Conservation (phyloP, 352 stramenopile species). For the Pythium guiyangense region DNA sequence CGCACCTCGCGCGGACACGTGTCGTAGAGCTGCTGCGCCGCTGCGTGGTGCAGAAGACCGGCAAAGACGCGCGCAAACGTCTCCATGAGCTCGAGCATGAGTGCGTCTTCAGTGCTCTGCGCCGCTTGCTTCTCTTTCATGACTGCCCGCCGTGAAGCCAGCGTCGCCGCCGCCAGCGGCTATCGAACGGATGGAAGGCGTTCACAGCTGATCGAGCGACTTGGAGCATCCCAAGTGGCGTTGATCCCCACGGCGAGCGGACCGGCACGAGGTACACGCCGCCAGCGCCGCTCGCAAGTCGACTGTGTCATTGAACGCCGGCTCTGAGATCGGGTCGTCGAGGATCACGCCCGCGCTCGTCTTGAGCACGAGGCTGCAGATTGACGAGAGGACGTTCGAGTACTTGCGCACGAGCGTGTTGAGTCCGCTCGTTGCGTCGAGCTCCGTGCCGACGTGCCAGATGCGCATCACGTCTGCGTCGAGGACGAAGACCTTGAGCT, state of each 20-base stretch:
- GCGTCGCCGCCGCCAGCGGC: background rate
- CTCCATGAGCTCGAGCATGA: conserved; percentile 50
- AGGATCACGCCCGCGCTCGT: conserved; percentile 20
- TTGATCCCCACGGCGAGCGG: conserved; percentile 36
- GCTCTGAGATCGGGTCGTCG: conserved; percentile 37
- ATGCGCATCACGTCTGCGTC: conserved; percentile 43
- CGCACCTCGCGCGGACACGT: conserved; percentile 44
- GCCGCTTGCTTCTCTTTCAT: conserved; percentile 32
- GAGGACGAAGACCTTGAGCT: conserved; percentile 61
- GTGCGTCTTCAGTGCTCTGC: conserved; percentile 43
- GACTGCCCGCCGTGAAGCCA: conserved; percentile 13
- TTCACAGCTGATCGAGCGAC: conserved; percentile 39
- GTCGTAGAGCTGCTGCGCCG: conserved; percentile 44
- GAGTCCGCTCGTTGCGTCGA: conserved; percentile 13
- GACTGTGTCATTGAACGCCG: conserved; percentile 67
- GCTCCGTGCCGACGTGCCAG: conserved; percentile 41
- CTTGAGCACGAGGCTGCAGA: conserved; percentile 41
- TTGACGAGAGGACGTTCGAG: conserved; percentile 45
- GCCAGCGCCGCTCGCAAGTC: conserved; percentile 51
- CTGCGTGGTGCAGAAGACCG: conserved; percentile 48
- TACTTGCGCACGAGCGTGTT: conserved; percentile 48
- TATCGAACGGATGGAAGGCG: conserved; percentile 9
- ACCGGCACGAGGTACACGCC: conserved; percentile 61
- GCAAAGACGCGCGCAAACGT: conserved; percentile 55
- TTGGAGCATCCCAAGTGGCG: conserved; percentile 62